Percentiles rank a stretch among this genome's conserved stretches.
Evolutionary conservation across 345 rosid species (phyloP).

Genomic region (Populus euphratica): DNA sequence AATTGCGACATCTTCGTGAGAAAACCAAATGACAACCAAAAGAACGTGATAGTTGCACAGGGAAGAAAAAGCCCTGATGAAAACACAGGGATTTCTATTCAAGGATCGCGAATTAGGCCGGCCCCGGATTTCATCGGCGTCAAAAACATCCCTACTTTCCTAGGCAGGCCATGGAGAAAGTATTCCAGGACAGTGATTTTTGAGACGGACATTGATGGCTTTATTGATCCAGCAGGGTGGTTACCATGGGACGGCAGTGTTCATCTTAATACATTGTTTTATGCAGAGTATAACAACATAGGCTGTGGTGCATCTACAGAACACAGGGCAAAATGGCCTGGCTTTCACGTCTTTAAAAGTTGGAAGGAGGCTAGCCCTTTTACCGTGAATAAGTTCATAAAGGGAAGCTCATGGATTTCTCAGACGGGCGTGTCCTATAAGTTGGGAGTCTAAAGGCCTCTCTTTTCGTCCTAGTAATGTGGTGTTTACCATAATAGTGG

Average conservation of each 20-base stretch:
- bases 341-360: constrained; percentile 52
- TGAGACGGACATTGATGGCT: constrained; percentile 32
- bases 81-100: constrained; percentile 59
- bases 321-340: constrained; percentile 57
- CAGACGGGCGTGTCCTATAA: constrained; percentile 52
- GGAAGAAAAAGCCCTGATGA: constrained; percentile 48
- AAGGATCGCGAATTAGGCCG: constrained; percentile 43
- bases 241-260: constrained; percentile 44
- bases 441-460: constrained; percentile 23
- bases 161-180: constrained; percentile 63
- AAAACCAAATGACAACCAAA: constrained; percentile 55
- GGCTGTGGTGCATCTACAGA: constrained; percentile 45
- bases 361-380: constrained; percentile 42
- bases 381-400: constrained; percentile 41
- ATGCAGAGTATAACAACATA: constrained; percentile 56
- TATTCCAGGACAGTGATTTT: constrained; percentile 52
- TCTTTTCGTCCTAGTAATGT: too few species aligned
- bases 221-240: constrained; percentile 68
- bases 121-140: constrained; percentile 38
- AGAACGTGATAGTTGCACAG: constrained; percentile 61
- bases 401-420: constrained; percentile 68
- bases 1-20: constrained; percentile 67
- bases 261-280: constrained; percentile 53
- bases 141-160: constrained; percentile 37
- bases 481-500: too few species aligned